These are phyloP conservation scores for Ogataea nitratoaversa DNA, from an alignment of 805 yeast genomes.

Conservation along the genomic window DNA sequence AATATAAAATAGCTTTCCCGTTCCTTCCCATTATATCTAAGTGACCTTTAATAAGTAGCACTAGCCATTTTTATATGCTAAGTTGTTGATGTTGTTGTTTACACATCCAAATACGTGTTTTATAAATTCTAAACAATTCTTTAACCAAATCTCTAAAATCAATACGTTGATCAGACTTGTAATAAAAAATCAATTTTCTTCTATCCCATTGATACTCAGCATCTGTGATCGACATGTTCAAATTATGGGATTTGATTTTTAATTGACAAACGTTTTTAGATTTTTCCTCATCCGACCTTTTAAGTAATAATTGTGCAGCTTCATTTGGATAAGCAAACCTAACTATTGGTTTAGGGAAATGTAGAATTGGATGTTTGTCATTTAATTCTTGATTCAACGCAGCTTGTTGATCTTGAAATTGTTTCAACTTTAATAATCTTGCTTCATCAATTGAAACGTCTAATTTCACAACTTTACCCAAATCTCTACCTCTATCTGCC, in stretches of 20 bases:
- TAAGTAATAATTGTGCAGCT: constrained; percentile 51
- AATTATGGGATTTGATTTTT: constrained; percentile 47
- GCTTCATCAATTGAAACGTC: constrained; percentile 64
- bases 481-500: constrained; percentile 77
- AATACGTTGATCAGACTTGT: constrained; percentile 56
- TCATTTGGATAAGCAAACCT: constrained; percentile 61
- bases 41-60: too few relatives aligned
- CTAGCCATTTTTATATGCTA: background rate
- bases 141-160: constrained; percentile 76
- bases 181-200: constrained; percentile 74
- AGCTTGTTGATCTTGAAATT: constrained; percentile 67
- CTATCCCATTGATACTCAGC: constrained; percentile 87
- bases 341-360: constrained; percentile 64
- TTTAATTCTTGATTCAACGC: constrained; percentile 42
- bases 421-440: constrained; percentile 57
- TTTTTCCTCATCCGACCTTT: constrained; percentile 64
- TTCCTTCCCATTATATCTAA: too few relatives aligned
- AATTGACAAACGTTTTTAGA: constrained; percentile 59
- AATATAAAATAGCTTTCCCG: too few relatives aligned
- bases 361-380: constrained; percentile 43
- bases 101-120: constrained; percentile 87
- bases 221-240: constrained; percentile 60
- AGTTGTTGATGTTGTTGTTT: constrained; percentile 18
- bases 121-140: constrained; percentile 69
- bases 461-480: constrained; percentile 60